These are phyloP conservation scores for Drechslera avenae DNA, from an alignment of 2,329 filamentous ascomycete species.

Conservation along the genomic window DNA sequence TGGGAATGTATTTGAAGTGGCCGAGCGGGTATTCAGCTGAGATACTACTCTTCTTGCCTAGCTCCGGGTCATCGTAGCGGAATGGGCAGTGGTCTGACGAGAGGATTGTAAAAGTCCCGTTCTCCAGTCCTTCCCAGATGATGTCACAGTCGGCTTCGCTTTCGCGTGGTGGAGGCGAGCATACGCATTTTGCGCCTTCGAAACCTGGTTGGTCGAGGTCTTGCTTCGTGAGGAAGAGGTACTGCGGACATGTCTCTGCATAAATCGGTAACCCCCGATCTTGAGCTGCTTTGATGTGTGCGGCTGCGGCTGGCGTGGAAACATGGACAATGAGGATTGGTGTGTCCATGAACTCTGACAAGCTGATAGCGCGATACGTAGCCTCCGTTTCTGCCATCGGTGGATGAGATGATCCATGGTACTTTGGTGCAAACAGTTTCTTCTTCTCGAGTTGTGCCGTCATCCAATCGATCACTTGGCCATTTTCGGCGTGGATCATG, in stretches of 20 bases:
- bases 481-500: constrained; percentile 63
- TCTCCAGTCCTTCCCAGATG: constrained; percentile 58
- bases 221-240: constrained; percentile 59
- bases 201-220: constrained; percentile 59
- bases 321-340: constrained; percentile 63
- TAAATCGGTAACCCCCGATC: constrained; percentile 57
- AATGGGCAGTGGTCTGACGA: constrained; percentile 58
- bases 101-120: constrained; percentile 60
- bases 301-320: constrained; percentile 54
- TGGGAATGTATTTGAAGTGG: constrained; percentile 63
- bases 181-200: constrained; percentile 62
- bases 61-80: constrained; percentile 51
- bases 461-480: constrained; percentile 60
- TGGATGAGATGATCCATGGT: constrained; percentile 58
- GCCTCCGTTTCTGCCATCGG: constrained; percentile 59
- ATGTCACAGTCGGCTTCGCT: constrained; percentile 55
- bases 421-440: constrained; percentile 57
- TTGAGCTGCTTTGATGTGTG: constrained; percentile 57
- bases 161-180: constrained; percentile 58
- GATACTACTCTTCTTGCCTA: constrained; percentile 56
- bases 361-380: constrained; percentile 58
- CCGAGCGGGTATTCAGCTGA: constrained; percentile 51
- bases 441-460: constrained; percentile 58
- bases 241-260: constrained; percentile 63
- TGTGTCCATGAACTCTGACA: constrained; percentile 57